Conservation (phyloP, 257 asterid genomes). For the Oldenlandia corymbosa region DNA sequence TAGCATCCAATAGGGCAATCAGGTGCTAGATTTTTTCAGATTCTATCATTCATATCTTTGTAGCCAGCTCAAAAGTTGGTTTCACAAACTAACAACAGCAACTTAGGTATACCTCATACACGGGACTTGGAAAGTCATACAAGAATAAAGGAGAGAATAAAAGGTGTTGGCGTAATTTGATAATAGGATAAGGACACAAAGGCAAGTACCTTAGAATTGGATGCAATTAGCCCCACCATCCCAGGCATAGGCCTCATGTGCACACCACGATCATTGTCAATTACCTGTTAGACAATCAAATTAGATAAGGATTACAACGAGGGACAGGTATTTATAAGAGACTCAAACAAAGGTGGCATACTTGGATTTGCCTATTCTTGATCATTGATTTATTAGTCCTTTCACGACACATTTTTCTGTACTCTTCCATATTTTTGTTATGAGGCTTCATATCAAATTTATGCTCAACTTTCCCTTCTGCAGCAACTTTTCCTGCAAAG, state of each 20-base stretch:
- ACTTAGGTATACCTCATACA: neutral
- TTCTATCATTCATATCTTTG: neutral
- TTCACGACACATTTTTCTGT: constrained; percentile 84
- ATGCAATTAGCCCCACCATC: constrained; percentile 63
- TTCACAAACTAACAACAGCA: constrained; percentile 1
- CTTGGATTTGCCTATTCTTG: constrained; percentile 90
- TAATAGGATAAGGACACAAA: neutral
- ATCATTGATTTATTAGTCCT: constrained; percentile 88
- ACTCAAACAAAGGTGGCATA: constrained; percentile 9
- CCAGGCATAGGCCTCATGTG: constrained; percentile 96
- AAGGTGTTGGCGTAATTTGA: neutral
- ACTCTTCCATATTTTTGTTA: constrained; percentile 40
- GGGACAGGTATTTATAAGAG: neutral
- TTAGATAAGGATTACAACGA: constrained; percentile 8
- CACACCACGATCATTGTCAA: constrained; percentile 81
- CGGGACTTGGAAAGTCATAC: neutral
- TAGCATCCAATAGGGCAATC: neutral
- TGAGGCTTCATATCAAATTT: constrained; percentile 95
- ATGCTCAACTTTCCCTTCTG: constrained; percentile 90
- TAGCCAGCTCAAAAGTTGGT: neutral
- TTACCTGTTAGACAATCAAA: constrained; percentile 43
- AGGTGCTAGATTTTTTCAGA: neutral
- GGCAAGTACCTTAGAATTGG: constrained; percentile 59
- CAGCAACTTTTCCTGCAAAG: constrained; percentile 28
- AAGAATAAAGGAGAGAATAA: neutral